These are phyloP conservation scores for Sicyos edulis DNA, from an alignment of 306 rosid genomes.

Conservation along the genomic window DNA sequence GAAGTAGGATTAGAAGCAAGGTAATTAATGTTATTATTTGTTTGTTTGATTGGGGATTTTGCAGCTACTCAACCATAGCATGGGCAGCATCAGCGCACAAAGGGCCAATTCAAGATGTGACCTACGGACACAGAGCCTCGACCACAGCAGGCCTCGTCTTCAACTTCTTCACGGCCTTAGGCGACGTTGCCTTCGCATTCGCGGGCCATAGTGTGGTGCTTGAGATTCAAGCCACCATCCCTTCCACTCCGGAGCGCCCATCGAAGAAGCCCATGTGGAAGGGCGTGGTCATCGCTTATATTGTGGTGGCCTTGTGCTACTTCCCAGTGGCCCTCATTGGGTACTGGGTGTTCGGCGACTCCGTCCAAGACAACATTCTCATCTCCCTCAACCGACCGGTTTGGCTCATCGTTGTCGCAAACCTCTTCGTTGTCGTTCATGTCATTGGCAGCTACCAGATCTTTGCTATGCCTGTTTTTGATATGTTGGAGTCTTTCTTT, in stretches of 20 bases:
- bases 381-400: constrained; percentile 30
- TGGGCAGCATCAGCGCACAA: constrained; percentile 35
- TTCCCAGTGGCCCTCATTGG: constrained; percentile 35
- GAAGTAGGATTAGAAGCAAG: too few relatives aligned
- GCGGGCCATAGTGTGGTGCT: constrained; percentile 40
- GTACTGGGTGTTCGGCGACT: constrained; percentile 34
- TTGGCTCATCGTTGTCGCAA: constrained; percentile 32
- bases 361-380: constrained; percentile 34
- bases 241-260: constrained; percentile 34
- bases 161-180: constrained; percentile 33
- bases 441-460: constrained; percentile 46
- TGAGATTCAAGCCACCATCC: constrained; percentile 45
- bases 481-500: constrained; percentile 28
- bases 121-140: constrained; percentile 26
- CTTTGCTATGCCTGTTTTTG: constrained; percentile 37
- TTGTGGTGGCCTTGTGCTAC: constrained; percentile 38
- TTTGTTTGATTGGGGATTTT: too few relatives aligned
- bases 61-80: constrained; percentile 40
- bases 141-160: constrained; percentile 27
- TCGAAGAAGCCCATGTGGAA: constrained; percentile 41
- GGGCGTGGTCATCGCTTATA: constrained; percentile 28
- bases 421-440: constrained; percentile 36
- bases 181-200: constrained; percentile 40
- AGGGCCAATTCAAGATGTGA: constrained; percentile 26
- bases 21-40: too few relatives aligned